Evolutionary conservation across 179 eudicot species (phyloP).

Genomic region (Sideroxylon spinosum): DNA sequence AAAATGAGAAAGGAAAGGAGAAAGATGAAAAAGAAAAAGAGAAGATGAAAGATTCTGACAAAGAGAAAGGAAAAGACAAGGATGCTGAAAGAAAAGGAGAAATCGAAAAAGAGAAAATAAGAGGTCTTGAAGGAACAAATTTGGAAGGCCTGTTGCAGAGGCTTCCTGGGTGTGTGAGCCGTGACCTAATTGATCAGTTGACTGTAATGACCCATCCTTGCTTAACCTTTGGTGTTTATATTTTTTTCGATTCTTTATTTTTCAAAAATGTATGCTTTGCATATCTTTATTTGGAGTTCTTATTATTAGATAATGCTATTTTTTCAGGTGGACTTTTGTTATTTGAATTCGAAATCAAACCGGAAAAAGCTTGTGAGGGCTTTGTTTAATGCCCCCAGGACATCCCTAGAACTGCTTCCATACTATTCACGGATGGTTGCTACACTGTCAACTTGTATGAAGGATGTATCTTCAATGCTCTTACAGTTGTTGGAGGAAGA

Average conservation of each 20-base stretch:
- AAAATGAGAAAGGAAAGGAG: constrained; percentile 64
- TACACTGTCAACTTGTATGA: constrained; percentile 92
- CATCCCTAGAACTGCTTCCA: constrained; percentile 87
- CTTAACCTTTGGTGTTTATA: not conserved
- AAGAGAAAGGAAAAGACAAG: constrained; percentile 79
- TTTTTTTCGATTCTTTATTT: not conserved
- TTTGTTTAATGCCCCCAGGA: constrained; percentile 86
- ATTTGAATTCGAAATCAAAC: constrained; percentile 78
- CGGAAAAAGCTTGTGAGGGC: constrained; percentile 94
- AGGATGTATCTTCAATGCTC: constrained; percentile 82
- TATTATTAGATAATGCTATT: constrained; percentile 15
- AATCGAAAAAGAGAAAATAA: constrained; percentile 69
- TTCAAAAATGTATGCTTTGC: not conserved
- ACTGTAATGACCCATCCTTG: constrained; percentile 43
- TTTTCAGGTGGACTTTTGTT: constrained; percentile 91
- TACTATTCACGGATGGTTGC: constrained; percentile 98
- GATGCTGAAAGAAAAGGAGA: constrained; percentile 63
- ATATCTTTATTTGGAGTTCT: not conserved
- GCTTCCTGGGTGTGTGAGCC: constrained; percentile 97
- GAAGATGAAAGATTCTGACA: constrained; percentile 57
- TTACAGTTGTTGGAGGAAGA: constrained; percentile 93
- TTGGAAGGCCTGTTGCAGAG: constrained; percentile 80
- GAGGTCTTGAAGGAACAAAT: constrained; percentile 84
- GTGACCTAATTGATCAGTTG: constrained; percentile 94
- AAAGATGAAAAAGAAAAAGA: constrained; percentile 72